Evolutionary conservation across 2,329 filamentous ascomycete species (phyloP).

Genomic region (Alternaria gansuensis): DNA sequence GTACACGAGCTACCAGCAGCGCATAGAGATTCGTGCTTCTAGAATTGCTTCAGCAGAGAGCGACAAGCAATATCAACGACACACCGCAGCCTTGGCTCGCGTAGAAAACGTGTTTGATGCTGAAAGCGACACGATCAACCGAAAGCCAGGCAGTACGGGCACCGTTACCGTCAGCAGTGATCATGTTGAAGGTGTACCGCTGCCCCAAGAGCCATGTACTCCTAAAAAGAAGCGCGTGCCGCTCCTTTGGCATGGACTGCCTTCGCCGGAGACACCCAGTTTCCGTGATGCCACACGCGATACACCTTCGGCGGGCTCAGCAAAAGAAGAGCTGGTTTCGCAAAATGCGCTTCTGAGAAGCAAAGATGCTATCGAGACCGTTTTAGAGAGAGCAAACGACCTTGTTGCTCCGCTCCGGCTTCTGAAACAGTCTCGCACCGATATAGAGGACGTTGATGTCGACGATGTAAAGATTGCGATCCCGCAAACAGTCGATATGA

Average conservation of each 20-base stretch:
- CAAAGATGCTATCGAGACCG: neutral
- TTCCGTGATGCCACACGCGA: neutral
- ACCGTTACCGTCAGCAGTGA: neutral
- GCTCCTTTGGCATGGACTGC: slow-evolving; percentile 19
- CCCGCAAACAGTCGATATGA: neutral
- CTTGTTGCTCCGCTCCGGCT: neutral
- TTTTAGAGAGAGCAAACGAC: neutral
- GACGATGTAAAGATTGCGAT: neutral
- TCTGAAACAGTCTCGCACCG: neutral
- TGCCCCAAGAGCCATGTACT: slow-evolving; percentile 1
- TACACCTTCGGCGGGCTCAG: neutral
- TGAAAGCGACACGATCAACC: neutral
- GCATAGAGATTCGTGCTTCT: neutral
- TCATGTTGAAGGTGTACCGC: too few relatives aligned
- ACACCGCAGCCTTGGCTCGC: neutral
- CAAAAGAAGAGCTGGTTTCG: neutral
- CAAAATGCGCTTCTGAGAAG: neutral
- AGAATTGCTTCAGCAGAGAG: neutral
- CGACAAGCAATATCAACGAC: neutral
- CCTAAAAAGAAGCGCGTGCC: slow-evolving; percentile 1
- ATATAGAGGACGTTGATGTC: neutral
- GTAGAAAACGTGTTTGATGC: neutral
- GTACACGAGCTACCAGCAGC: neutral
- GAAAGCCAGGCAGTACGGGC: neutral
- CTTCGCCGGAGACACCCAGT: slow-evolving; percentile 20